Evolutionary conservation across 768 basidiomycete species (phyloP).

Genomic region (Podaxis carcinomalis): DNA sequence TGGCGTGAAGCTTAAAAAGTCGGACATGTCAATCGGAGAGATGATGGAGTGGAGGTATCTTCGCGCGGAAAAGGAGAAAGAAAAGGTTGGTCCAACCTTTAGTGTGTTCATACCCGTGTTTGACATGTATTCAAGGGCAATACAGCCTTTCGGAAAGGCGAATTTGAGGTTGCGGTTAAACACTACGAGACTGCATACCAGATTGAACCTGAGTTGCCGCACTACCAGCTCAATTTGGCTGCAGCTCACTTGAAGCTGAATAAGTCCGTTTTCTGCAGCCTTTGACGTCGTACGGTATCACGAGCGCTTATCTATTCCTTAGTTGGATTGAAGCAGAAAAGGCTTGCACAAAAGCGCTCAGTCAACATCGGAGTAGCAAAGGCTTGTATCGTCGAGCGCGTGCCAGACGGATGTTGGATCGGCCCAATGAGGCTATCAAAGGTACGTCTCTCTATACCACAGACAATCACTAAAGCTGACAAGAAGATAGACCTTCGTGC

Average conservation of each 20-base stretch:
- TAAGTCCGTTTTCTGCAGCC: constrained; percentile 44
- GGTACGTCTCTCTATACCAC: constrained; percentile 29
- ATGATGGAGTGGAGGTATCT: constrained; percentile 74
- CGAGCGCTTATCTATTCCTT: constrained; percentile 7
- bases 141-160: constrained; percentile 58
- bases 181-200: constrained; percentile 57
- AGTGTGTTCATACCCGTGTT: neutral
- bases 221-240: constrained; percentile 74
- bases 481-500: constrained; percentile 50
- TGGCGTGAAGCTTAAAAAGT: constrained; percentile 37
- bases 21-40: constrained; percentile 66
- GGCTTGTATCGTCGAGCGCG: constrained; percentile 68
- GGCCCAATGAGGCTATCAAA: constrained; percentile 53
- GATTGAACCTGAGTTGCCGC: constrained; percentile 69
- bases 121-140: constrained; percentile 47
- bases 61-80: constrained; percentile 68
- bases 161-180: constrained; percentile 49
- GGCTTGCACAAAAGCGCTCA: constrained; percentile 62
- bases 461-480: neutral
- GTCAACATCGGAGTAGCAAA: constrained; percentile 64
- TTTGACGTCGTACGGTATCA: neutral
- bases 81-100: constrained; percentile 40
- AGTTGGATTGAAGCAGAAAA: constrained; percentile 73
- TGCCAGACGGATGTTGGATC: constrained; percentile 58
- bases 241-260: constrained; percentile 68